phyloP scores from a whole-genome alignment of 1,284 basidiomycete species.

The Chiua sp. region DNA sequence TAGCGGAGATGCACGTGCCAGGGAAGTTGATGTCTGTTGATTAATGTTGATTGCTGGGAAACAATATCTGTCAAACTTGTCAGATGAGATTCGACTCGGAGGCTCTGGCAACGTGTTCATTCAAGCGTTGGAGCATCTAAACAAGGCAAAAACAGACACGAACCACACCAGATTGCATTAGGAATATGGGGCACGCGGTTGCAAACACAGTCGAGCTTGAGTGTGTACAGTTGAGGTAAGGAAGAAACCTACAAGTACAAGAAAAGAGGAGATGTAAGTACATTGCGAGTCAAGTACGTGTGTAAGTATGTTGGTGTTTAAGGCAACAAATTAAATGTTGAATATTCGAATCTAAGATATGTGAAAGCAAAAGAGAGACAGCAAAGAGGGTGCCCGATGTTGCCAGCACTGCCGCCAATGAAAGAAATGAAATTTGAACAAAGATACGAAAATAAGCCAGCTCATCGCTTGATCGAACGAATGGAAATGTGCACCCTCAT shows the following conservation, averaged over 20 bases:
- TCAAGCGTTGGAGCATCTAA: not conserved
- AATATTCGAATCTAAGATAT: not conserved
- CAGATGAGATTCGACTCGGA: too few relatives aligned
- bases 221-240: too few relatives aligned
- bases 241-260: not conserved
- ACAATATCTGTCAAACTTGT: not conserved
- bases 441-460: not conserved
- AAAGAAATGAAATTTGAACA: not conserved
- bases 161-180: slow-evolving; percentile 7
- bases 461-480: not conserved
- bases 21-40: not conserved
- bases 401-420: not conserved
- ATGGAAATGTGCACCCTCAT: not conserved
- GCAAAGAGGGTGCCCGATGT: not conserved
- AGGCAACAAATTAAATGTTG: not conserved
- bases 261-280: not conserved
- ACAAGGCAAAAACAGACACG: not conserved
- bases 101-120: not conserved
- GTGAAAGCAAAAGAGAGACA: not conserved
- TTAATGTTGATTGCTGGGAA: not conserved
- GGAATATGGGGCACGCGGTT: not conserved
- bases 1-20: not conserved
- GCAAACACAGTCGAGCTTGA: too few relatives aligned
- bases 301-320: not conserved
- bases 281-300: not conserved